Evolutionary conservation across 176 grass and related monocot species (phyloP).

Genomic region (Zizania latifolia): DNA sequence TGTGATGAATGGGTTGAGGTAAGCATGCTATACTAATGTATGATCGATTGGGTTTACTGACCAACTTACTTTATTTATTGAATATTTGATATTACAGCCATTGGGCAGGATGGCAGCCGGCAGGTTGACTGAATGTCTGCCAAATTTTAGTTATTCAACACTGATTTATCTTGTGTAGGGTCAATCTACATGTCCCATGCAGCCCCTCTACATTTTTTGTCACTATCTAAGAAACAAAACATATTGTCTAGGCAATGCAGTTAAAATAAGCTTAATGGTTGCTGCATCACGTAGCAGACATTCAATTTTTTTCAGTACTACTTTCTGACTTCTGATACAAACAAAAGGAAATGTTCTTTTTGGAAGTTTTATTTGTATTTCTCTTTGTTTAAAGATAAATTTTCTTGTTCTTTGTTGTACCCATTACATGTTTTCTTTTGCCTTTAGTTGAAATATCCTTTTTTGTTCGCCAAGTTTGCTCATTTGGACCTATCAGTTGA

Average conservation of each 20-base stretch:
- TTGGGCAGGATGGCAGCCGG: conserved; percentile 2
- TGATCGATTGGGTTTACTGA: not conserved
- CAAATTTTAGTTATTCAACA: not conserved
- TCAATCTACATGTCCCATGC: not conserved
- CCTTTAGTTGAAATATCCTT: not conserved
- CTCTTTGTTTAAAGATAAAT: not conserved
- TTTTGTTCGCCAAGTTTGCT: not conserved
- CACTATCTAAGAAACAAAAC: not conserved
- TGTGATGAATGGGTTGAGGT: conserved; percentile 81
- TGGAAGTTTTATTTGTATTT: not conserved
- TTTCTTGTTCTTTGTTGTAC: conserved; percentile 2
- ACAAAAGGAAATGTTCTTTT: conserved; percentile 2
- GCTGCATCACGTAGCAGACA: not conserved
- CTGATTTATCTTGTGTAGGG: conserved; percentile 12
- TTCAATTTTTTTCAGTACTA: not conserved
- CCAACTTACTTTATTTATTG: conserved; percentile 8
- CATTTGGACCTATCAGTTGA: conserved; percentile 5
- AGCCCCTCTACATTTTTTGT: not conserved
- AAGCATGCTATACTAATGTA: not conserved
- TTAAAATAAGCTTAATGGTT: conserved; percentile 12
- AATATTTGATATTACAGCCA: no score
- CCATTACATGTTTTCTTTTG: not conserved
- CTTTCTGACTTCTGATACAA: conserved; percentile 14
- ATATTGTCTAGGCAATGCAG: not conserved
- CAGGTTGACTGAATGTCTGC: not conserved